Base-by-base conservation (phyloP, 306 rosid genomes). In the Prunus mongolica region DNA sequence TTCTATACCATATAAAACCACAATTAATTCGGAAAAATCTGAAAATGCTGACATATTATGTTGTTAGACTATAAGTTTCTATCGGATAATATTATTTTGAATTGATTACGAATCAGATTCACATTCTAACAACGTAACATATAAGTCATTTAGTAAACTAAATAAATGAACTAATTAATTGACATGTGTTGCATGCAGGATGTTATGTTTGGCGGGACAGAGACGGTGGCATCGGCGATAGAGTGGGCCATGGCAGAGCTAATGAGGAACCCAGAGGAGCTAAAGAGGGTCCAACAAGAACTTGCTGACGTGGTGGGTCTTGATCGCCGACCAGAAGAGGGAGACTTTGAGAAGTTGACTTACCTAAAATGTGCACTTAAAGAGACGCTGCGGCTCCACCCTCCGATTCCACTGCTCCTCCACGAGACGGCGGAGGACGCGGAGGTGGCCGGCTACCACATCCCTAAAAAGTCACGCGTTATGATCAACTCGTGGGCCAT, bases 131-230 rank as follows among this genome's bases (percentile, higher is more conserved):
- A n/a, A 28, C 5, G 0, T 15, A 27, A 27, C 45, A 62, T 27
- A 47, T 6, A 1, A 47, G 16, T 47, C 4, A 47, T 47, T 47
- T 10, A 2, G 16, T 10, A 12, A 11, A 11, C 12, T 10, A 30
- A 63, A 63, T 11, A 22, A 63, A 18, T 2, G 12, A n/a, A 28
- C 45, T 44, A 34, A 14, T 12, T 44, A 24, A 10, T 12, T 28
- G 0, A 20, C 27, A 72, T 2, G 11, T 38, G 49, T 30, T 2
- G 15, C 46, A 22, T 25, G 68, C 75, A 93, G 98, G 98, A 93
- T 27, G 97, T 93, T 7, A 93, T 93, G 98, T 93, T 93, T 25
- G 98, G 98, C 44, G 98, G 98, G 32, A 93, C 98, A 0, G 98
- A 93, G 82, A 93, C 98, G 4, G 97, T 93, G 13, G 98, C 97